phyloP scores from a whole-genome alignment of 179 eudicot species.

The Sideroxylon spinosum region DNA sequence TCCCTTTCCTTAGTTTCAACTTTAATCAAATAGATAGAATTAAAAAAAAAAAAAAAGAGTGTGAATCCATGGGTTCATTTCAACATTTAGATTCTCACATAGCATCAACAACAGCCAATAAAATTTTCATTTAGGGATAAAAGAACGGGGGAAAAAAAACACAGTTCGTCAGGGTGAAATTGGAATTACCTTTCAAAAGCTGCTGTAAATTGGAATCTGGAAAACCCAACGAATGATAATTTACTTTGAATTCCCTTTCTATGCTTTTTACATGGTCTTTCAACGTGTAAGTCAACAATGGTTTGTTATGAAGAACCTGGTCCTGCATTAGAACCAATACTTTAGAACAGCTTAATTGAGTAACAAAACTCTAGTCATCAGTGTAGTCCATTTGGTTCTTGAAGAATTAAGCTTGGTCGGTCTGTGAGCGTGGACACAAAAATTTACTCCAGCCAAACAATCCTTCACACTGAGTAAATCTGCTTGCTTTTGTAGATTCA shows the following conservation, averaged over 20 bases:
- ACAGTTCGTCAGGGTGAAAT: background rate
- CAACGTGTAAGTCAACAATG: background rate
- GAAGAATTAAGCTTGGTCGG: background rate
- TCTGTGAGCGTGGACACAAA: background rate
- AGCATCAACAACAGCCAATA: background rate
- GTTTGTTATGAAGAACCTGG: conserved; percentile 14
- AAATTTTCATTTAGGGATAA: background rate
- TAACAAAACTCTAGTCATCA: background rate
- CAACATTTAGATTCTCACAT: background rate
- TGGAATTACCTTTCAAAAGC: background rate
- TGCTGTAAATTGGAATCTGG: conserved; percentile 2
- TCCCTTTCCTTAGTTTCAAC: background rate
- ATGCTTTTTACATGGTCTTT: background rate
- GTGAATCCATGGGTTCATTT: background rate
- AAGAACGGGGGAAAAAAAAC: background rate
- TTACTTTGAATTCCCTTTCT: conserved; percentile 9
- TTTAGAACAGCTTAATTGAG: background rate
- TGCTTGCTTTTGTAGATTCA: background rate
- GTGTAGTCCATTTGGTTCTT: background rate
- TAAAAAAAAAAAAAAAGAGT: background rate
- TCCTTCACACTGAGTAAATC: background rate
- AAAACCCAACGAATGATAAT: conserved; percentile 2
- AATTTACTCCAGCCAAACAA: background rate
- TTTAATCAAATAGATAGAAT: background rate
- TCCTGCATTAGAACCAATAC: conserved; percentile 12